A percentile compares a stretch with the other conserved stretches of the same genome.
These are phyloP conservation scores for Boletus patriciae DNA, from an alignment of 768 basidiomycete genomes.

Conservation along the genomic window DNA sequence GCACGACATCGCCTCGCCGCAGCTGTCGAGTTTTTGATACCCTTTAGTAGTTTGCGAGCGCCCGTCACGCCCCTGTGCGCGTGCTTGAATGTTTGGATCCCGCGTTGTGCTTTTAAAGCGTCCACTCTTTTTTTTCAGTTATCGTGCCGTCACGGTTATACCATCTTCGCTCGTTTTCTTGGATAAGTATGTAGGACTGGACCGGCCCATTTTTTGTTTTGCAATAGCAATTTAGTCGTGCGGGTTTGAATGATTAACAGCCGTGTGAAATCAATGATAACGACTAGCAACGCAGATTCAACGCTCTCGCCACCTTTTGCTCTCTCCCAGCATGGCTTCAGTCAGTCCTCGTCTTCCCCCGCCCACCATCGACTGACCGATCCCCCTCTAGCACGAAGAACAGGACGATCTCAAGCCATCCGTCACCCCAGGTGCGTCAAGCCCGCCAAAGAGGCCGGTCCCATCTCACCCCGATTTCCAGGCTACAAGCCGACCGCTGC, in stretches of 20 bases:
- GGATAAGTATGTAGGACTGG: conserved; percentile 29
- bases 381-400: conserved; percentile 50
- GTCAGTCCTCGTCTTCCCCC: conserved; percentile 37
- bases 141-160: conserved; percentile 26
- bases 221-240: conserved; percentile 29
- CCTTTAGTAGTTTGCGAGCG: conserved; percentile 8
- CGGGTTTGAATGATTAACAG: conserved; percentile 18
- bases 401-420: conserved; percentile 69
- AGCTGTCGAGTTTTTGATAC: conserved; percentile 23
- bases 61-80: background rate
- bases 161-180: conserved; percentile 32
- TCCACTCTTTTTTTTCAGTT: conserved; percentile 23
- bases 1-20: conserved; percentile 32
- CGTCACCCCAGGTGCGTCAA: conserved; percentile 59
- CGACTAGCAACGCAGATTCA: conserved; percentile 18
- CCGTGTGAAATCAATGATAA: conserved; percentile 67
- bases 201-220: conserved; percentile 20
- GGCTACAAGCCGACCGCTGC: conserved; percentile 74
- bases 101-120: conserved; percentile 25
- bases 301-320: conserved; percentile 15
- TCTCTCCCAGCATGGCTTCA: conserved; percentile 48
- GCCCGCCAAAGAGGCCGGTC: conserved; percentile 8
- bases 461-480: conserved; percentile 34
- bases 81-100: conserved; percentile 8
- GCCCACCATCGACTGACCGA: background rate